Evolutionary conservation across 2,329 filamentous ascomycete genomes (phyloP), one percentile per base, ranked within the genome.

Genomic region (Thelonectria discophora): DNA sequence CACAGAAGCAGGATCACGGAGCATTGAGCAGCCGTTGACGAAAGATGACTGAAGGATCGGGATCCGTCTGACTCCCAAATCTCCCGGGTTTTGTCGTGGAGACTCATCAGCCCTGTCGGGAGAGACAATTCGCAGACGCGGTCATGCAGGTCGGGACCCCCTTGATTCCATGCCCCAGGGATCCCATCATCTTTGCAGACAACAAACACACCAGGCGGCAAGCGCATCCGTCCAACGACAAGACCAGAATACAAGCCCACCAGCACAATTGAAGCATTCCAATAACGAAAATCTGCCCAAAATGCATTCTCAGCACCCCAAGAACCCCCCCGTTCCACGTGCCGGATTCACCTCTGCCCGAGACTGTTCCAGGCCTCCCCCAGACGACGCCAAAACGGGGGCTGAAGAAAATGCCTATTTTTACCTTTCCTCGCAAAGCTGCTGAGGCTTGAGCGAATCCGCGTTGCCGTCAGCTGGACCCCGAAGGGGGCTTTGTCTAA

Each of bases 351-450:
- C 42, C 7, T 21, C 6, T 4, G 13, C 42, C 42, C 42, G 42
- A 46, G 42, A 46, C 42, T 46, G 42, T 46, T 46, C 42, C 42
- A 46, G 42, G 42, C 42, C 42, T 20, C 42, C 42, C 42, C 42
- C 12, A 20, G 18, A 21, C 17, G 20, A 21, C 20, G 20, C 20
- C 42, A 21, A 30, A 30, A 46, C 42, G 42, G 42, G 42, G 42
- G 42, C 42, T 46, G 42, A 46, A 46, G 42, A 46, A 24, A 13
- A n/a, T 7, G 20, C 10, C 42, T 46, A 46, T 46, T 46, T 46
- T 46, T 46, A 46, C 42, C 13, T 24, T 15, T 5, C n/a, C 6
- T 24, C 21, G n/a, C n/a, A n/a, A n/a, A n/a, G n/a, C n/a, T n/a
- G n/a, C n/a, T n/a, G n/a, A n/a, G n/a, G n/a, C n/a, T 5, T 11